phyloP scores from a whole-genome alignment of 2,329 filamentous ascomycete genomes.

The Cladosporium sphaerospermum region DNA sequence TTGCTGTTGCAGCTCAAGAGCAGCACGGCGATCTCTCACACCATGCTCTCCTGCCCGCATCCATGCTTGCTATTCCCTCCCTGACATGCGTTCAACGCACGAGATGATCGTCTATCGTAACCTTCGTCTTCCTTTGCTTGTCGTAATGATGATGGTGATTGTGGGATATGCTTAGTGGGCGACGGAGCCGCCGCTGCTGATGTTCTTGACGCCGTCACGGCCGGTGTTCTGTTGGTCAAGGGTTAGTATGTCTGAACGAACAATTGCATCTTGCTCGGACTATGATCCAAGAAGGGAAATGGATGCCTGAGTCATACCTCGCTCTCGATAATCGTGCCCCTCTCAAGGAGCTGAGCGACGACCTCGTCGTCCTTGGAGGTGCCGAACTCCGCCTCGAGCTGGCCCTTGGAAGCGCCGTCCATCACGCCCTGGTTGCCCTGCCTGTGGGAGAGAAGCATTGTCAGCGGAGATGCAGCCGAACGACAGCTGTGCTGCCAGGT shows the following conservation, averaged over 20 bases:
- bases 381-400: constrained; percentile 81
- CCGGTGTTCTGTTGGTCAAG: constrained; percentile 31
- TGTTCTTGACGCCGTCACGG: constrained; percentile 39
- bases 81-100: background rate
- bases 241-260: constrained; percentile 14
- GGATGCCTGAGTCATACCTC: constrained; percentile 38
- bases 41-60: background rate
- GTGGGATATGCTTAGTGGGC: constrained; percentile 19
- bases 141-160: background rate
- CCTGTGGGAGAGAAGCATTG: constrained; percentile 40
- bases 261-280: background rate
- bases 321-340: constrained; percentile 61
- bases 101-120: constrained; percentile 5
- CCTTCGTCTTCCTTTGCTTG: constrained; percentile 5
- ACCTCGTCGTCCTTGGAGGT: constrained; percentile 72
- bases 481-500: background rate
- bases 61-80: background rate
- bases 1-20: background rate
- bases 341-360: constrained; percentile 73
- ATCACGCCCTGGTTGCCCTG: constrained; percentile 78
- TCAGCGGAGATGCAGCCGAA: background rate
- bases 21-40: background rate
- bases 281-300: background rate
- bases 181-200: constrained; percentile 32
- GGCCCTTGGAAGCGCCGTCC: constrained; percentile 67